Conservation (phyloP, 495 filamentous ascomycete species). For the Elasticomyces elasticus region DNA sequence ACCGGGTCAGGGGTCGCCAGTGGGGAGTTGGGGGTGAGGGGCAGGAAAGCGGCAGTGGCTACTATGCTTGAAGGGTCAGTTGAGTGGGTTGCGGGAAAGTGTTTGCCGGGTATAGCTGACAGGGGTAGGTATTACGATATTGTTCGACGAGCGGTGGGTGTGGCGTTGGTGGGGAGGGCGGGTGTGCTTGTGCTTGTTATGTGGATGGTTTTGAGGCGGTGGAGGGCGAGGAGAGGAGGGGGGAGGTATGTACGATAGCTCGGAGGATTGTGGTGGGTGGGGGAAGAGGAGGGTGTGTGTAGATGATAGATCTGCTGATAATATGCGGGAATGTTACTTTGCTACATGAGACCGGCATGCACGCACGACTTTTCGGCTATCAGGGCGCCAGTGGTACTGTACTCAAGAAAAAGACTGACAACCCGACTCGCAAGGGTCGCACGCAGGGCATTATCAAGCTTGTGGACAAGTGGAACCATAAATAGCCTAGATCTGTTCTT, state of each 20-base stretch:
- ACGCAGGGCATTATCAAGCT: too few relatives aligned
- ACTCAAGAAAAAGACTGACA: too few relatives aligned
- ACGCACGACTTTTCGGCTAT: too few relatives aligned
- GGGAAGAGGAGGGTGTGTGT: background rate
- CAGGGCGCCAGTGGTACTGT: too few relatives aligned
- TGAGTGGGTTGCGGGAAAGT: conserved; percentile 1
- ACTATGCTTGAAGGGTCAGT: conserved; percentile 42
- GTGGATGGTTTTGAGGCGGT: conserved; percentile 4
- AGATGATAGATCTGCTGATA: background rate
- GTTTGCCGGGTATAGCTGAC: conserved; percentile 18
- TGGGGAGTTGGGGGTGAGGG: conserved; percentile 18
- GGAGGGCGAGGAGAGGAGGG: background rate
- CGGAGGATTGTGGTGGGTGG: too few relatives aligned
- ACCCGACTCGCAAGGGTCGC: too few relatives aligned
- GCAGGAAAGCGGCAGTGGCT: conserved; percentile 40
- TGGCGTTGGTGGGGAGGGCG: conserved; percentile 38
- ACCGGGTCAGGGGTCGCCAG: too few relatives aligned
- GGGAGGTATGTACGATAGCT: too few relatives aligned
- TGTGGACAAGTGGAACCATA: too few relatives aligned
- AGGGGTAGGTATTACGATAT: conserved; percentile 52
- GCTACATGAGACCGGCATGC: too few relatives aligned
- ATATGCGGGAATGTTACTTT: too few relatives aligned
- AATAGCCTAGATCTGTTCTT: too few relatives aligned
- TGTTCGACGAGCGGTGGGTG: conserved; percentile 48
- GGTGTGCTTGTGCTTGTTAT: conserved; percentile 6